A percentile compares a stretch with the other conserved stretches of the same genome.
These are phyloP conservation scores for Mrakia gelida DNA, from an alignment of 768 basidiomycete genomes.

Conservation along the genomic window DNA sequence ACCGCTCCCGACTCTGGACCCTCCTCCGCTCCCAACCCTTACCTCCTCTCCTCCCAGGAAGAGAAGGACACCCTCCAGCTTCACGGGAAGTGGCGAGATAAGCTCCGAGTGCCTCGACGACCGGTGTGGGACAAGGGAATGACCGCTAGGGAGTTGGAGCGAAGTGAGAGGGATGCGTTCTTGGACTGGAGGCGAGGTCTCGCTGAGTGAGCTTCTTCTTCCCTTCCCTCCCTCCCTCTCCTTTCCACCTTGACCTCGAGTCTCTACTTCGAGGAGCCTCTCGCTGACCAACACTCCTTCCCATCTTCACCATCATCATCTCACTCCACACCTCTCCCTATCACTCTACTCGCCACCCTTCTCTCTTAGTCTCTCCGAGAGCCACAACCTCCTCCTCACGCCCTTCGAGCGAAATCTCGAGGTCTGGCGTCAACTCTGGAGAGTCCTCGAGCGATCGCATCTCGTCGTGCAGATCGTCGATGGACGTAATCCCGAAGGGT, in stretches of 20 bases:
- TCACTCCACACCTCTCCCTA: background rate
- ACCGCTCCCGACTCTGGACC: conserved; percentile 37
- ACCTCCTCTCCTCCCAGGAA: conserved; percentile 75
- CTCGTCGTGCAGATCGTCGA: conserved; percentile 94
- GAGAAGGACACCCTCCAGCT: conserved; percentile 68
- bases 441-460: conserved; percentile 90
- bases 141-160: conserved; percentile 71
- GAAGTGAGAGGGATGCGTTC: conserved; percentile 83
- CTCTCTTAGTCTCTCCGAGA: conserved; percentile 17
- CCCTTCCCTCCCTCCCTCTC: background rate
- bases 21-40: conserved; percentile 58
- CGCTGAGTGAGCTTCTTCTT: conserved; percentile 64
- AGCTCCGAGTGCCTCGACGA: conserved; percentile 80
- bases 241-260: too few species aligned
- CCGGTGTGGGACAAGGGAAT: conserved; percentile 83
- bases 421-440: conserved; percentile 98
- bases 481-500: conserved; percentile 85
- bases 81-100: conserved; percentile 66
- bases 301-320: background rate
- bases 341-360: background rate
- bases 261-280: too few species aligned
- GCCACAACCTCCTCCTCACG: conserved; percentile 73
- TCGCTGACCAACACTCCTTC: background rate
- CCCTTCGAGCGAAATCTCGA: conserved; percentile 97
- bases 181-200: conserved; percentile 88